These are phyloP conservation scores for Petasospora fabianii DNA, from an alignment of 1,139 yeast genomes.

Conservation along the genomic window DNA sequence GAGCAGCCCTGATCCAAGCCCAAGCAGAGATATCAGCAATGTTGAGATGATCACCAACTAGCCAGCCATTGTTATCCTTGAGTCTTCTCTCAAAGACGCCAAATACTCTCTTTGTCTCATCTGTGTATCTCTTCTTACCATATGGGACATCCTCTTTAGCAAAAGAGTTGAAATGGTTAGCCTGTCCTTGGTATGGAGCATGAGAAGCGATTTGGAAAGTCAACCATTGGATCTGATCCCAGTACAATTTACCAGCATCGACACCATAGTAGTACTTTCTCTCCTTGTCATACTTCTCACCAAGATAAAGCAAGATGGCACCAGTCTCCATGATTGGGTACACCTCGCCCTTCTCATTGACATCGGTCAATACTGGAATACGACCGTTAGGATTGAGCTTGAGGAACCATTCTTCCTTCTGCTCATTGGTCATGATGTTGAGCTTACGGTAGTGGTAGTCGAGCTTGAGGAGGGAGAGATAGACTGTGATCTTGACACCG, in stretches of 20 bases:
- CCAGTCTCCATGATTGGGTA: constrained; percentile 49
- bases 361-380: constrained; percentile 55
- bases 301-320: constrained; percentile 54
- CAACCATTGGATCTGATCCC: constrained; percentile 48
- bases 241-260: constrained; percentile 45
- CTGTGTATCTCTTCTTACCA: constrained; percentile 47
- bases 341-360: constrained; percentile 37
- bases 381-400: constrained; percentile 59
- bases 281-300: constrained; percentile 54
- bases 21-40: constrained; percentile 50
- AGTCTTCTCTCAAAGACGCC: constrained; percentile 51
- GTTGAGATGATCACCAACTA: constrained; percentile 55
- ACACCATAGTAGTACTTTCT: constrained; percentile 43
- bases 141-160: constrained; percentile 48
- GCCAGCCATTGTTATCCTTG: constrained; percentile 42
- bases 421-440: constrained; percentile 39
- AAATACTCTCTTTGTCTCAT: constrained; percentile 50
- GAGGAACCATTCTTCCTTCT: constrained; percentile 52
- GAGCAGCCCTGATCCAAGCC: constrained; percentile 33
- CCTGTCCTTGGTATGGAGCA: constrained; percentile 63
- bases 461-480: constrained; percentile 45
- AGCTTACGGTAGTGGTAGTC: constrained; percentile 44
- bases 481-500: constrained; percentile 49
- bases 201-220: constrained; percentile 56
- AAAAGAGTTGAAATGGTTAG: constrained; percentile 40